Base-by-base conservation (phyloP, 2,329 filamentous ascomycete genomes). In the Lecanoromycetidae sp. region DNA sequence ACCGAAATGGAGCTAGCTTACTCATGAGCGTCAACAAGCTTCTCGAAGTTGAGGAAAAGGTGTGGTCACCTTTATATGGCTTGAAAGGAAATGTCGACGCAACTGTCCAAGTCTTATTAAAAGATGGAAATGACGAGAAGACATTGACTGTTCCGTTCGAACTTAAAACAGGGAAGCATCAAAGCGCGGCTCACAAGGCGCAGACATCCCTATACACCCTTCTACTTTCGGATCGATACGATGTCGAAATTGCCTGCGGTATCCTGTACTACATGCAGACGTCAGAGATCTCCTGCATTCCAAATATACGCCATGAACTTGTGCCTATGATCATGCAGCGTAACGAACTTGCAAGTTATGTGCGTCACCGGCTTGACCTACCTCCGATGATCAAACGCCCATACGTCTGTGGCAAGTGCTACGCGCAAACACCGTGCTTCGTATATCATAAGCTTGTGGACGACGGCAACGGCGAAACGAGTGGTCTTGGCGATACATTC, bases 31-130 rank as follows among this genome's bases (percentile, higher is more conserved):
- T 98, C 56, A 93, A 82, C 58, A 98, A 96, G 61, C 71, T 98
- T 23, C 80, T 98, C 12, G 91, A 96, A 60, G 85, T 98, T 8
- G 91, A 98, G 62, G 91, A 98, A 63, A 91, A 96, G 60, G 80
- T 98, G 23, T 98, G 91, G 91, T 96, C 90, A 5, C 91, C 91
- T 0, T 90, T 87, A 78, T 98, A 94, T 61, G 91, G 91, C 0
- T 71, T 98, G 13, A 98, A 98, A 63, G 91, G 91, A 25, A 98
- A 96, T 57, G 91, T 98, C 50, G 91, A 98, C 66, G 91, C 91
- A 23, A 96, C 91, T 0, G 84, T 98, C 1, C 86, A 98, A 66
- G 83, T 91, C 13, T 78, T 76, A 0, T 84, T 95, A 71, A 71
- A 77, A 46, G 83, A 94, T 48, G 76, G 79, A 22, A 68, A 74